Evolutionary conservation across 2,329 filamentous ascomycete species (phyloP).

Genomic region (Arthroderma sp.): DNA sequence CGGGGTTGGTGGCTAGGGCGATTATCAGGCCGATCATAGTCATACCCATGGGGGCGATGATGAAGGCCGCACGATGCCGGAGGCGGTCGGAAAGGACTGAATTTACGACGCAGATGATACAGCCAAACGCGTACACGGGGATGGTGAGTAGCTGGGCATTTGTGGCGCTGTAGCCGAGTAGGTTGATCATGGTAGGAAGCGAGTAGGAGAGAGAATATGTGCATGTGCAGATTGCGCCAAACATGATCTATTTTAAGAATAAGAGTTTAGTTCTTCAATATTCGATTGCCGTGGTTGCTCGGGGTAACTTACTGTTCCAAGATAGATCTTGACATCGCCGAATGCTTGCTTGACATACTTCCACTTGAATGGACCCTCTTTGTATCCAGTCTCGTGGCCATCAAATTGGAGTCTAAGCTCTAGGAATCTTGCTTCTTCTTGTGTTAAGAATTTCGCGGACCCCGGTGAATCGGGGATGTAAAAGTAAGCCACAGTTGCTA

Average conservation of each 20-base stretch:
- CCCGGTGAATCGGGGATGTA: background rate
- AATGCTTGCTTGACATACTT: background rate
- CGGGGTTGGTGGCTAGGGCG: slow-evolving; percentile 17
- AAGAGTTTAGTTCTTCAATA: background rate
- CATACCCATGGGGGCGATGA: slow-evolving; percentile 18
- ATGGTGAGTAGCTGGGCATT: slow-evolving; percentile 28
- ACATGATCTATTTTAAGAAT: background rate
- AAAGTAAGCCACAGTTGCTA: background rate
- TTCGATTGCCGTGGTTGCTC: background rate
- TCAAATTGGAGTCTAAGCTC: slow-evolving; percentile 1
- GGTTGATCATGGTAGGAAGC: slow-evolving; percentile 5
- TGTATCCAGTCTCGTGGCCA: background rate
- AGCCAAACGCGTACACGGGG: slow-evolving; percentile 15
- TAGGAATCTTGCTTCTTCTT: background rate
- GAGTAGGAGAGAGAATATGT: slow-evolving; percentile 1
- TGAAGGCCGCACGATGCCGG: slow-evolving; percentile 20
- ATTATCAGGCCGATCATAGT: slow-evolving; percentile 25
- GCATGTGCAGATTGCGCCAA: slow-evolving; percentile 4
- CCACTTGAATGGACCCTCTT: background rate
- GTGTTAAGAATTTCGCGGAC: background rate
- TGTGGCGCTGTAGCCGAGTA: slow-evolving; percentile 22
- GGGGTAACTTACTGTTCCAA: background rate
- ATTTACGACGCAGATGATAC: slow-evolving; percentile 14
- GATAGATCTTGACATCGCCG: background rate
- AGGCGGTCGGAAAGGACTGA: slow-evolving; percentile 22